These are phyloP conservation scores for Daldinia caldariorum DNA, from an alignment of 495 filamentous ascomycete species.

Conservation along the genomic window DNA sequence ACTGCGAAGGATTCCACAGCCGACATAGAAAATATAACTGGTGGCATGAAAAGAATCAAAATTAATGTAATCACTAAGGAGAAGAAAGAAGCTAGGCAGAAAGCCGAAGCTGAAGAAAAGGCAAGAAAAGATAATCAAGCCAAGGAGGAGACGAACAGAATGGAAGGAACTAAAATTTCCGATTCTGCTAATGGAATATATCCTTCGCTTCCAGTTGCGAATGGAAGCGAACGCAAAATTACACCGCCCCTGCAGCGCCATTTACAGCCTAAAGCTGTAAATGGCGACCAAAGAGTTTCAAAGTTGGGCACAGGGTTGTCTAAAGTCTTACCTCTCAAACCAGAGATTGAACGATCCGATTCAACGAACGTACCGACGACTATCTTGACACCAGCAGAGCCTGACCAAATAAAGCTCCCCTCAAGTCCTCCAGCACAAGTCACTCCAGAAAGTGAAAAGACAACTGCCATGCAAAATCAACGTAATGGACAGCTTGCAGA, in stretches of 20 bases:
- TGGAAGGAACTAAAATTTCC: not conserved
- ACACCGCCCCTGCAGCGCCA: no score
- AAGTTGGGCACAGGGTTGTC: not conserved
- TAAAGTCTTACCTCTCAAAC: conserved; percentile 8
- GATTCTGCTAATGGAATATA: conserved; percentile 9
- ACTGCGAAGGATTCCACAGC: conserved; percentile 35
- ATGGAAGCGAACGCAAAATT: not conserved
- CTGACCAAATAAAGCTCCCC: conserved; percentile 20
- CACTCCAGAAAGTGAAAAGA: conserved; percentile 10
- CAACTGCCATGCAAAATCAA: conserved; percentile 52
- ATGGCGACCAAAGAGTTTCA: conserved; percentile 1
- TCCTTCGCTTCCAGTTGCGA: conserved; percentile 9
- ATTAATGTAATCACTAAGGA: conserved; percentile 77
- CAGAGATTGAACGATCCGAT: conserved; percentile 17
- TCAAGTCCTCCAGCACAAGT: conserved; percentile 30
- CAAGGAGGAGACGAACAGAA: conserved; percentile 8
- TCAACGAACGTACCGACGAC: conserved; percentile 30
- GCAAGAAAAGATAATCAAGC: conserved; percentile 31
- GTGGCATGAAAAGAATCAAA: conserved; percentile 79
- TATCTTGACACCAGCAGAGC: conserved; percentile 31
- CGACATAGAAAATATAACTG: conserved; percentile 69
- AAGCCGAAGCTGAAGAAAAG: conserved; percentile 44
- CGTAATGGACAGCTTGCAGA: conserved; percentile 49
- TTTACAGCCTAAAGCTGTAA: not conserved
- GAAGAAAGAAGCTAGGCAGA: conserved; percentile 67